Base-by-base conservation (phyloP, 2,329 filamentous ascomycete genomes). In the Tolypocladium amazonense region DNA sequence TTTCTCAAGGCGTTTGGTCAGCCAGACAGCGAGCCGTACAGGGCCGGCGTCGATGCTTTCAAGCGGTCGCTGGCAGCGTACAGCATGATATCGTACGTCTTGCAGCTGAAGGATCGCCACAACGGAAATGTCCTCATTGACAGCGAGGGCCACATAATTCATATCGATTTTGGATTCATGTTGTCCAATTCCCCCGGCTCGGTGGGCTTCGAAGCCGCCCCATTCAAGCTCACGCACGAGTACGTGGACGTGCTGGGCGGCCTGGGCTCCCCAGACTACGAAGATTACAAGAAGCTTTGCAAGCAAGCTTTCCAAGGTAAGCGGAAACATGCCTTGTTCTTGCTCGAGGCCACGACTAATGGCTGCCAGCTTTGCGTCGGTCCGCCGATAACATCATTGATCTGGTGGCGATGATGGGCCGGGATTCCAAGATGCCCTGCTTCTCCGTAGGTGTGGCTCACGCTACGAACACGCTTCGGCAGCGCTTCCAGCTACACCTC, bases 81-180 rank as follows among this genome's bases (percentile, higher is more conserved):
- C 73, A 92, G 89, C 74, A 86, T 93, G 64, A 90, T 94, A 62
- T 90, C 86, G 60, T 94, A 94, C 69, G 79, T 94, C 56, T 78
- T 94, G 58, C 90, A 94, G 73, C 83, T 94, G 61, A 94, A 94
- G 71, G 90, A 94, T 69, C 82, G 90, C 15, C 90, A 94, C 71
- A 94, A 94, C 69, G 90, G 90, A 59, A 94, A 94, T 68, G 88
- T 94, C 18, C 81, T 94, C 61, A 88, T 94, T 67, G 90, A 93
- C 72, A 91, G 89, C 67, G 87, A 90, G 71, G 90, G 90, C 12
- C 90, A 94, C 70, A 92, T 93, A 60, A 86, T 94, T 62, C 90
- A 94, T 70, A 94, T 94, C 62, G 90, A 94, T 73, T 94, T 94
- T 72, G 90, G 90, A 59, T 94, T 94, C 71, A 93, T 94, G 88